phyloP scores from a whole-genome alignment of 2,329 filamentous ascomycete genomes.

The Phaeosphaeria sp. region DNA sequence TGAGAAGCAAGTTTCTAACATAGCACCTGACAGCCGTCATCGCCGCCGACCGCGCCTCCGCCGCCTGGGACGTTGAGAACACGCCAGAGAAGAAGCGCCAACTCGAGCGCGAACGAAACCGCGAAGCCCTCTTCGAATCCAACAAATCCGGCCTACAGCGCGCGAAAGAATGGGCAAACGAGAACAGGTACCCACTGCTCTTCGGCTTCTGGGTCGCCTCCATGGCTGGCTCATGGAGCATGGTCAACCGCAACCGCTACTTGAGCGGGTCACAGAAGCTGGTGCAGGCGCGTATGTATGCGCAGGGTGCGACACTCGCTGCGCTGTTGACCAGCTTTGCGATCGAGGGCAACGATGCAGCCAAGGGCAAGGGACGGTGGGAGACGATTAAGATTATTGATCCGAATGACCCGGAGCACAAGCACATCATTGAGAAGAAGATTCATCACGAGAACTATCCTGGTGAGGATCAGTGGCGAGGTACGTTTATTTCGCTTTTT shows the following conservation, averaged over 20 bases:
- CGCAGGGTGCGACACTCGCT: constrained; percentile 85
- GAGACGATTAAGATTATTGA: constrained; percentile 84
- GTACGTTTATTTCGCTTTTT: constrained; percentile 54
- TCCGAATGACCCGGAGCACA: constrained; percentile 81
- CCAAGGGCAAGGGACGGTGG: constrained; percentile 78
- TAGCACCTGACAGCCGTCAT: constrained; percentile 69
- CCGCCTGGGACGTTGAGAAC: constrained; percentile 71
- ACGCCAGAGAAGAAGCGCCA: constrained; percentile 61
- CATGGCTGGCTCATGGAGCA: constrained; percentile 75
- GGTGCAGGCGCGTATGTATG: constrained; percentile 93
- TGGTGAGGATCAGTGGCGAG: constrained; percentile 93
- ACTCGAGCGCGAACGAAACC: constrained; percentile 35
- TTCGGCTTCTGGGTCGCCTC: constrained; percentile 80
- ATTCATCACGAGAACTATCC: constrained; percentile 86
- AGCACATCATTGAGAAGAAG: constrained; percentile 83
- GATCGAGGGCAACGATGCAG: constrained; percentile 82
- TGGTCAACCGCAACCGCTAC: constrained; percentile 80
- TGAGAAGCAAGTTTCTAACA: constrained; percentile 15
- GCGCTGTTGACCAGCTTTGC: constrained; percentile 83
- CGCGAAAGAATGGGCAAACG: constrained; percentile 74
- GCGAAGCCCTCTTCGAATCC: constrained; percentile 53
- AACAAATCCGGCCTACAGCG: constrained; percentile 66
- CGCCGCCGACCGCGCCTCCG: constrained; percentile 77
- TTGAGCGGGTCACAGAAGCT: constrained; percentile 82
- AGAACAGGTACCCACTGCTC: constrained; percentile 88